These are phyloP conservation scores for Macrophomina phaseolina DNA, from an alignment of 2,329 filamentous ascomycete genomes.

Conservation along the genomic window DNA sequence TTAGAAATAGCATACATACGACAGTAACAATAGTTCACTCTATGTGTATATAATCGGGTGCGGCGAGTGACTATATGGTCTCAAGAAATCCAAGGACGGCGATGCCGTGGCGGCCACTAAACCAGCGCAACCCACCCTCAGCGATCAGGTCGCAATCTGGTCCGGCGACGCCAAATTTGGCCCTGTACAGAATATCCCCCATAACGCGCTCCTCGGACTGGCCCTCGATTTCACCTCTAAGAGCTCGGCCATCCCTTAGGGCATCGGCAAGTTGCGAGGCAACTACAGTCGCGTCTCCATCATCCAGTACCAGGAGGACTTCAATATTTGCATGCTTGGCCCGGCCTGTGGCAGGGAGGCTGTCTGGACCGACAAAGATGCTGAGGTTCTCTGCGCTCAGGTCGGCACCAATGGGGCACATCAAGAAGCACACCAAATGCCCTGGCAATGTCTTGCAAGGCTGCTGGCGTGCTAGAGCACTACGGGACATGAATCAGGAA, in stretches of 20 bases:
- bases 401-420: slow-evolving; percentile 20
- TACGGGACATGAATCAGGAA: not conserved
- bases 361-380: slow-evolving; percentile 13
- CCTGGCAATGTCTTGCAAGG: not conserved
- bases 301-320: not conserved
- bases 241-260: not conserved
- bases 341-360: slow-evolving; percentile 12
- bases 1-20: too few relatives aligned
- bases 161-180: not conserved
- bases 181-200: not conserved
- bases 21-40: too few relatives aligned
- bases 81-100: not conserved
- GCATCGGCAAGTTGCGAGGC: slow-evolving; percentile 1
- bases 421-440: slow-evolving; percentile 13
- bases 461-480: not conserved
- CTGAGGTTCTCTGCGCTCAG: not conserved
- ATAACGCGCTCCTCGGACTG: slow-evolving; percentile 5
- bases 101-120: not conserved
- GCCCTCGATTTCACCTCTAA: slow-evolving; percentile 6
- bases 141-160: not conserved
- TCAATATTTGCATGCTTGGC: slow-evolving; percentile 16
- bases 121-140: not conserved
- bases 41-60: too few relatives aligned
- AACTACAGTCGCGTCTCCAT: slow-evolving; percentile 14
- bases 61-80: too few relatives aligned